Evolutionary conservation across 1,284 basidiomycete genomes (phyloP).

Genomic region (Cystobasidium sp.): DNA sequence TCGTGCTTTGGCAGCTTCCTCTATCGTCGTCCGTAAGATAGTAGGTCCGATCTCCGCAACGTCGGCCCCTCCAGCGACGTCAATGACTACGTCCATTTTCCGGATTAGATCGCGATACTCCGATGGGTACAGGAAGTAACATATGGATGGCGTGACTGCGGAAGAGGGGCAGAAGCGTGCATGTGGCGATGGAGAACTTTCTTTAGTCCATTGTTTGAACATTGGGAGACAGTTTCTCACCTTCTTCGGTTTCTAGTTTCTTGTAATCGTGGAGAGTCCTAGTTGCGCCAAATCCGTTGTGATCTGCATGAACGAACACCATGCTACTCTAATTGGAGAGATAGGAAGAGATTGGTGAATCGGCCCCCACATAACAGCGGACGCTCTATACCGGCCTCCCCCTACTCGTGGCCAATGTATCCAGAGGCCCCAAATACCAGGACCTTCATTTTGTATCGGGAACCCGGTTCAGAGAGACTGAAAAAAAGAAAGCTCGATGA

Average conservation of each 20-base stretch:
- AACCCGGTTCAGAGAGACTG: not conserved
- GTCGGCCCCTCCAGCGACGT: constrained; percentile 55
- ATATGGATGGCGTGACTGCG: constrained; percentile 61
- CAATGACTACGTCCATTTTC: constrained; percentile 62
- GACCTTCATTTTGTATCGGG: constrained; percentile 54
- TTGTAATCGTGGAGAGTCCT: constrained; percentile 59
- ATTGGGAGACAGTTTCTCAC: not conserved
- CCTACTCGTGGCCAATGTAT: constrained; percentile 59
- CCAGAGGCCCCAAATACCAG: constrained; percentile 59
- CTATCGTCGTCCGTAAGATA: constrained; percentile 21
- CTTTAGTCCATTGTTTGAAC: too few relatives aligned
- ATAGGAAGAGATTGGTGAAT: not conserved
- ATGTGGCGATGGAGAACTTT: too few relatives aligned
- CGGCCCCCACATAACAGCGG: not conserved
- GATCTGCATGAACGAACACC: constrained; percentile 62
- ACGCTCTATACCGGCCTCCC: too few relatives aligned
- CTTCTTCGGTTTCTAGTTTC: constrained; percentile 61
- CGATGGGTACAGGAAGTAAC: constrained; percentile 57
- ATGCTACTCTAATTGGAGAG: constrained; percentile 54
- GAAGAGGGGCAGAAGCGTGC: not conserved
- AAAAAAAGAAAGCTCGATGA: not conserved
- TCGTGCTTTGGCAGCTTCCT: constrained; percentile 41
- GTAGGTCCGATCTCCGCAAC: constrained; percentile 43
- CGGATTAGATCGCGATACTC: constrained; percentile 59
- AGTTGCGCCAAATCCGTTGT: constrained; percentile 63